Conservation (phyloP, 768 basidiomycete species). For the Mrakia hoshinonis region DNA sequence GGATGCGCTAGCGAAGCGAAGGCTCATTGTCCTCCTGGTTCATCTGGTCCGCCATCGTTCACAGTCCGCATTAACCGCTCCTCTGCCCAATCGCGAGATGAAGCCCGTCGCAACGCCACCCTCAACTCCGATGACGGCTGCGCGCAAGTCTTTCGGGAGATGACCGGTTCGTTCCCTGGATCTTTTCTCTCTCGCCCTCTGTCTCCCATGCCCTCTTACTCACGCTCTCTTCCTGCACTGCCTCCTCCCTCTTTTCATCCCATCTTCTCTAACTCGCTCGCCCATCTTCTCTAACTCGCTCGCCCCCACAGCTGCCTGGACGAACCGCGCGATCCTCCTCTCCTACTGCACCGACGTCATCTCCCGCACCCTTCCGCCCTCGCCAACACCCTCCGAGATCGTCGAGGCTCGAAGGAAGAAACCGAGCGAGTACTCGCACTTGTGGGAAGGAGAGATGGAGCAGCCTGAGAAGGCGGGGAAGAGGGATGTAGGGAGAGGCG, state of each 20-base stretch:
- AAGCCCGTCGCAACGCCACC: not conserved
- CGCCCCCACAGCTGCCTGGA: conserved; percentile 19
- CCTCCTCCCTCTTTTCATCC: not conserved
- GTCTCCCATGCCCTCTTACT: not conserved
- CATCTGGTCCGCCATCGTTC: not conserved
- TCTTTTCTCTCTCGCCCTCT: not conserved
- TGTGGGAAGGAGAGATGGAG: conserved; percentile 13
- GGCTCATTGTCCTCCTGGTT: too few relatives aligned
- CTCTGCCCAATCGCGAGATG: conserved; percentile 22
- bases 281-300: not conserved
- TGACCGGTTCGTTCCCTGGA: conserved; percentile 14
- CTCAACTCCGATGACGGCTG: conserved; percentile 16
- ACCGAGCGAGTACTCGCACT: not conserved
- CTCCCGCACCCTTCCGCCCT: not conserved
- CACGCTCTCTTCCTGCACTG: not conserved
- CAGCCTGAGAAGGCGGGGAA: not conserved
- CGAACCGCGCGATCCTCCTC: conserved; percentile 9
- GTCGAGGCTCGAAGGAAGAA: not conserved
- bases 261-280: not conserved
- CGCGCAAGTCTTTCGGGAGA: conserved; percentile 21
- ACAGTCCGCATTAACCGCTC: conserved; percentile 25
- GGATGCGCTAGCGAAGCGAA: too few relatives aligned
- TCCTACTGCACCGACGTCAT: conserved; percentile 16
- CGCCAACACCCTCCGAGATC: not conserved
- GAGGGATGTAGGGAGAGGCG: conserved; percentile 14